These are phyloP conservation scores for Tetragonia tetragonoides DNA, from an alignment of 148 eudicot genomes.

Conservation along the genomic window DNA sequence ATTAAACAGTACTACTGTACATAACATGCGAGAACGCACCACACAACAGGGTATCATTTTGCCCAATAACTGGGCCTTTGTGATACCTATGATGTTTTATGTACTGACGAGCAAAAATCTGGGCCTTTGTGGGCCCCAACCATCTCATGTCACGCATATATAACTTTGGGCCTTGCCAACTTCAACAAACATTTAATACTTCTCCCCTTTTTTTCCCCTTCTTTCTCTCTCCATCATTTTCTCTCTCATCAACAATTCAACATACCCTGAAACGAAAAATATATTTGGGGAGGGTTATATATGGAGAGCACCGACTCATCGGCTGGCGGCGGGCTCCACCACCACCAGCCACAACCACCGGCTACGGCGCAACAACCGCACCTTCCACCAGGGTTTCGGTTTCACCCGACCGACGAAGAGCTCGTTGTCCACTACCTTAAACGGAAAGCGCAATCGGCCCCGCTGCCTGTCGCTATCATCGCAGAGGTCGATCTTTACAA, in stretches of 20 bases:
- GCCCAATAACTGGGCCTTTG: neutral
- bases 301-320: conserved; percentile 51
- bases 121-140: conserved; percentile 6
- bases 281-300: neutral
- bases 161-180: conserved; percentile 21
- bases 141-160: conserved; percentile 32
- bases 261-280: no score
- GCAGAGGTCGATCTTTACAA: conserved; percentile 56
- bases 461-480: conserved; percentile 49
- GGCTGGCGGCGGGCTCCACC: conserved; percentile 20
- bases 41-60: conserved; percentile 12
- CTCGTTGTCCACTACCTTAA: conserved; percentile 54
- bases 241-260: neutral
- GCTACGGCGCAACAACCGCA: conserved; percentile 30
- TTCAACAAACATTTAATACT: conserved; percentile 21
- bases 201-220: neutral
- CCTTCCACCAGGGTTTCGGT: conserved; percentile 52
- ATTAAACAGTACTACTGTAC: no score
- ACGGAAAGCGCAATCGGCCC: conserved; percentile 39
- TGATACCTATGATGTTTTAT: no score
- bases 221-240: conserved; percentile 15
- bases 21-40: neutral
- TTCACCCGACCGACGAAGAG: conserved; percentile 59
- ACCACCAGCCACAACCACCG: neutral
- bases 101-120: no score